Evolutionary conservation across 2,329 filamentous ascomycete species (phyloP), one percentile per base, ranked within the genome.

Genomic region (Alternaria sp.): DNA sequence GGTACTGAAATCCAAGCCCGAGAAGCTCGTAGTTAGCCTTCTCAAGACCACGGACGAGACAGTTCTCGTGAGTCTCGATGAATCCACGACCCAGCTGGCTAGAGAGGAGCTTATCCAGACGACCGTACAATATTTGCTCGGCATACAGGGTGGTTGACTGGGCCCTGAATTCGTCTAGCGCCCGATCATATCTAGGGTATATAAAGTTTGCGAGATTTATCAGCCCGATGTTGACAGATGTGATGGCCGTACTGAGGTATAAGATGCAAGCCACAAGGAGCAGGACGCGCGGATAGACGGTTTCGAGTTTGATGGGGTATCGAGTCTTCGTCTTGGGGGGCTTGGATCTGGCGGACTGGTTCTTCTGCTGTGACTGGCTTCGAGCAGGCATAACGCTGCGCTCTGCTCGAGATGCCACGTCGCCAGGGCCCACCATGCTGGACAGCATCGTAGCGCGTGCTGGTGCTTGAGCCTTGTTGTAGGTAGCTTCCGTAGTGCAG

Each of bases 21-120:
- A 48, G 31, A 13, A 67, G 62, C 3, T 63, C 42, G 1, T 42
- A 11, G n/a, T 72, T 33, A 2, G 61, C 68, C 4, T 39, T 13
- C 2, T 44, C 36, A 6, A 70, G 58, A 9, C 67, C 71, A 9
- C 71, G 71, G 8, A 51, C 60, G 11, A 74, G 67, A 39, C 72
- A 75, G 8, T 71, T 50, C 11, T 66, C 56, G 29, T 75, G 61
- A 2, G 52, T 66, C 41, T 75, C 72, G 46, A 66, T 62, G 37
- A 58, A 57, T 9, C 40, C 26, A 37, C 55, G 55, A 4, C 44
- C 36, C 8, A 73, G 56, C 23, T 44, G 49, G 5, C 28, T 44
- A 9, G 45, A 26, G 3, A 61, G 45, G 1, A 73, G 37, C 4
- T 17, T 23, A 3, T 62, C 61, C 4, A 70, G 36, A 11, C 41